Evolutionary conservation across 2,329 filamentous ascomycete species (phyloP), one percentile per base, ranked within the genome.

Genomic region (Rhynchosporium agropyri): DNA sequence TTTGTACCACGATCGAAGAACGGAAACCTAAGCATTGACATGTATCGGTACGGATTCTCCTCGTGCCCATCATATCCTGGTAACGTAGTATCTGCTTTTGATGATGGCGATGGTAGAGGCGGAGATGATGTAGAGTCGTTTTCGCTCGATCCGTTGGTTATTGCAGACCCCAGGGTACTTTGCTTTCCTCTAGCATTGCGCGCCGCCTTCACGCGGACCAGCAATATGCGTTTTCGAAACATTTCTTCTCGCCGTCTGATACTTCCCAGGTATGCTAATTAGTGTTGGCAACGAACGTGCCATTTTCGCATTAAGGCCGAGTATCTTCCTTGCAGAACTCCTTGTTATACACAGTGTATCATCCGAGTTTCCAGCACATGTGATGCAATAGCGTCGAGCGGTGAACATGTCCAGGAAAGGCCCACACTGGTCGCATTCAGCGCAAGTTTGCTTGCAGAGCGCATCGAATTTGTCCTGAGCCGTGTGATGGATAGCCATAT

Each of bases 351-450:
- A 60, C 28, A 56, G 31, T n/a, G 29, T 4, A 46, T 46, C 43
- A 46, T 58, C 31, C 40, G 58, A 45, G 9, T 42, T 40, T 9
- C 59, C 60, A 20, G 20, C 20, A 29, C 65, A 67, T 46, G 56
- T 49, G 29, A 62, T 46, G 51, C 65, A 67, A 29, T 48, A 59
- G 51, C 65, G 62, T 46, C 58, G 50, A 63, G 42, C 56, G 53
- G 60, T 65, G 55, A 67, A 67, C 36, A 67, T 12, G 61, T 67
- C 65, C 43, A 67, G 59, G 26, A 67, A 67, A 33, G 60, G 60
- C 48, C 63, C 65, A 62, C 62, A 65, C 57, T 67, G 48, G 15
- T 64, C 66, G 31, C 66, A 68, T 56, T 49, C 33, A 49, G 61
- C 29, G 40, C 64, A 68, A 28, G 45, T 57, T 62, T 65, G 55